Evolutionary conservation across 306 rosid genomes (phyloP), one percentile per base, ranked within the genome.

Genomic region (Prunus fruticosa): DNA sequence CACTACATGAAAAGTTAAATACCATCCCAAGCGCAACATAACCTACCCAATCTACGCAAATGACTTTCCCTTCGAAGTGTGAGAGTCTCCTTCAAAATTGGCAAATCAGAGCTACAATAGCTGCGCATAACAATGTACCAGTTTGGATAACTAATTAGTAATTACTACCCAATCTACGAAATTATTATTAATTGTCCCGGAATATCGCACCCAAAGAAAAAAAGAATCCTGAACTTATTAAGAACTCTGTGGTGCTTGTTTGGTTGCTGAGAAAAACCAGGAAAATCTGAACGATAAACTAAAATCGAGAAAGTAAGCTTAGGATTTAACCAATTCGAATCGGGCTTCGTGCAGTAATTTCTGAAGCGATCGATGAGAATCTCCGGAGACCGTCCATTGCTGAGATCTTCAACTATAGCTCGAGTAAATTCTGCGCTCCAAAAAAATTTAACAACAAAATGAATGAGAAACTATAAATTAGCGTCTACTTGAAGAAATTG

Each of bases 291-390:
- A 28, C 28, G 15, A 52, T 11, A 6, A 30, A 5, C 8, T 19
- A 32, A 51, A 71, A 52, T 53, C 3, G 32, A 71, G 53, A 72
- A 22, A 53, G 22, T 12, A 8, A 56, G 53, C 2, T 14, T 6
- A 61, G 34, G 8, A 43, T 25, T 66, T 73, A 82, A 94, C 98
- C 98, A 92, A 69, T 58, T 84, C 72, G 82, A 79, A 15, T 76
- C 22, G 62, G 87, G 77, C 72, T 76, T 25, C 12, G 81, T 11
- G 79, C 98, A 92, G 84, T 89, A 84, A 60, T 73, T 90, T 68
- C 85, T 75, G 82, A 94, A 94, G 11, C 95, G 96, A 67, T 90
- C 71, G 34, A 94, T 82, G 75, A 78, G 75, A 60, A 94, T 84
- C 13, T 64, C 72, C 70, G 93, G 93, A 25, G 96, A 87, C 27